Evolutionary conservation across 2,329 filamentous ascomycete species (phyloP).

Genomic region (Phyllosticta citriasiana): DNA sequence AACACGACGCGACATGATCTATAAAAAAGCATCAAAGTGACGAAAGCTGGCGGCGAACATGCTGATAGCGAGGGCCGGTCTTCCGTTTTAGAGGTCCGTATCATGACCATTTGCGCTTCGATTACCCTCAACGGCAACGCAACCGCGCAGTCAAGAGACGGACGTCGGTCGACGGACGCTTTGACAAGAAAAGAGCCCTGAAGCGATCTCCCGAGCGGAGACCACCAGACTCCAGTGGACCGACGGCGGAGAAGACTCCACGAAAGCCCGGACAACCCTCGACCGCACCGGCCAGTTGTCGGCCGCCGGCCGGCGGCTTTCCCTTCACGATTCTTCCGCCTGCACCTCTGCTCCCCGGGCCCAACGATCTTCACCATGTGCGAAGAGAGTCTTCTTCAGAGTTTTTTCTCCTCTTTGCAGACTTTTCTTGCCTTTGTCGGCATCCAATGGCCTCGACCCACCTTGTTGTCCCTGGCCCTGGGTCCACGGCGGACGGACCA

Average conservation of each 20-base stretch:
- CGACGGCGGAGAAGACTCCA: not conserved
- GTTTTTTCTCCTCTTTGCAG: not conserved
- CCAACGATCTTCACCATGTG: not conserved
- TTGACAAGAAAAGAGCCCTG: not conserved
- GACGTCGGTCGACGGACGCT: not conserved
- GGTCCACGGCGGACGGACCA: not conserved
- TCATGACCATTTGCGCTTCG: not conserved
- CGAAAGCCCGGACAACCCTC: not conserved
- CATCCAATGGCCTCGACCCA: not conserved
- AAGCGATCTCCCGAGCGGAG: not conserved
- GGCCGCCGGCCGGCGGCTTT: not conserved
- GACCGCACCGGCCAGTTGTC: not conserved
- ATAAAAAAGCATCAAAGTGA: no score
- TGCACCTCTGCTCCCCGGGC: not conserved
- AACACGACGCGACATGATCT: not conserved
- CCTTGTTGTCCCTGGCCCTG: not conserved
- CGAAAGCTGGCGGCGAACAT: no score
- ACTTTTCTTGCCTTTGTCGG: not conserved
- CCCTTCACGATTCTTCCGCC: not conserved
- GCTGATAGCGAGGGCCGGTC: no score
- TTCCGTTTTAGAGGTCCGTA: no score
- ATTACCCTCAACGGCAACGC: not conserved
- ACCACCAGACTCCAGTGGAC: not conserved
- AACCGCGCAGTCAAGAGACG: not conserved
- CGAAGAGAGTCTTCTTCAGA: not conserved